Base-by-base conservation (phyloP, 1,284 basidiomycete genomes). In the Moesziomyces sp. region DNA sequence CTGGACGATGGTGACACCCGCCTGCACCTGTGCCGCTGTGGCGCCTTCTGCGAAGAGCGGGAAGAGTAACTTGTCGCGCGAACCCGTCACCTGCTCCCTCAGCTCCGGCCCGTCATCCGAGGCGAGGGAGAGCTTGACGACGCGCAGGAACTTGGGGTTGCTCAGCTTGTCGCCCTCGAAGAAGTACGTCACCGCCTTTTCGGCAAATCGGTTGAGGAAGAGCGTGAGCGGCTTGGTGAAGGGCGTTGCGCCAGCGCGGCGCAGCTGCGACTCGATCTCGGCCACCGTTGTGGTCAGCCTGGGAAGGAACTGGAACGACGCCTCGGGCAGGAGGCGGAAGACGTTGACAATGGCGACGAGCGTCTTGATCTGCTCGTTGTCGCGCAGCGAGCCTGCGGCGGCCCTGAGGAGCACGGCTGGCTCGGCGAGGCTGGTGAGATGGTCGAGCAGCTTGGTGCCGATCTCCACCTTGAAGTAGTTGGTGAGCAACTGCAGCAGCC, bases 391-490 rank as follows among this genome's bases (percentile, higher is more conserved):
- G 7, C 80, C 80, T n/a, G 51, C 67, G 6, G 79, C 75, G 14
- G 81, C 81, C 21, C 75, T 70, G 35, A 75, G 77, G 40, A 84
- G 69, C 42, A 75, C 70, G 13, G 70, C 63, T 1, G 78, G 79
- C 40, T 83, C 76, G 4, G 81, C 79, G 18, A 84, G 71, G 21
- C 68, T 73, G 43, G 76, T 66, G 46, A 84, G 75, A 85, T 99
- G 97, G 80, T 98, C 95, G 18, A 99, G 88, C 9, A 99, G 89
- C 86, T 99, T 99, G 85, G 93, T 90, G 10, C 97, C 97, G 76
- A 99, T 99, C 86, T 99, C 97, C 46, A 99, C 96, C 85, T 99
- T 99, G 90, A 99, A 99, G 86, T 99, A 99, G 84, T 97, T 98
- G 49, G 95, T 97, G 58, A 99, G 86, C 8, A 99, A 88, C 84